Base-by-base conservation (phyloP, 1,284 basidiomycete genomes). In the Megacollybia platyphylla region DNA sequence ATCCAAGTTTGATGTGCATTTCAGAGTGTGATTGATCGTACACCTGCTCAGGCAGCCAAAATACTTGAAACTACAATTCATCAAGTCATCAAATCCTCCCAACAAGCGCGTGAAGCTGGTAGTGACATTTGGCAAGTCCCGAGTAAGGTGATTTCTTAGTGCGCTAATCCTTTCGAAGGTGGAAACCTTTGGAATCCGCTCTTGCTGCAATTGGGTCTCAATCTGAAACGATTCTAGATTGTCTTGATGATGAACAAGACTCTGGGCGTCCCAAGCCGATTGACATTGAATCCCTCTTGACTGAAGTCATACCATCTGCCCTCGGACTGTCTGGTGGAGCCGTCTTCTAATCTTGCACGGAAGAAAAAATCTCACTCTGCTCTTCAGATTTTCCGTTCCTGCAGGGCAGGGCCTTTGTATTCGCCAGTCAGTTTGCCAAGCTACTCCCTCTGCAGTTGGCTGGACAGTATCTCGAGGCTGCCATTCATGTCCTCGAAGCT, bases 381-480 rank as follows among this genome's bases (percentile, higher is more conserved):
- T 32, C 20, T 39, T 6, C 47, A 89, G 90, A 87, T 10, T 73
- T 71, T 42, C 87, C 90, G 0, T 97, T 97, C 71, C 62, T 98
- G 39, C 92, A 96, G 61, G 96, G 94, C 7, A 74, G 94, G 44
- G 87, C 82, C 2, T 96, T 97, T 49, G 88, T 97, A 32, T 94
- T 97, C 54, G 90, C 91, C 0, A 91, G 88, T 53, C 86, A 93
- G 57, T 97, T 81, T 54, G 76, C 88, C 0, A 76, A 78, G 46
- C 61, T 82, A 3, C 67, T 97, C 6, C 84, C 89, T 0, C 52
- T 69, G 1, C 68, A 79, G 43, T 67, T 91, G 35, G 79, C 84
- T 2, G 73, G 74, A 1, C 87, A 90, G 54, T 97, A 97, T 56
- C 69, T 98, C 28, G 76, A 84, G 17, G 87, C 88, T 5, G 87